Percentiles rank a stretch among this genome's conserved stretches.
Evolutionary conservation across 148 eudicot species (phyloP).

Genomic region (Vaccinium corymbosum): DNA sequence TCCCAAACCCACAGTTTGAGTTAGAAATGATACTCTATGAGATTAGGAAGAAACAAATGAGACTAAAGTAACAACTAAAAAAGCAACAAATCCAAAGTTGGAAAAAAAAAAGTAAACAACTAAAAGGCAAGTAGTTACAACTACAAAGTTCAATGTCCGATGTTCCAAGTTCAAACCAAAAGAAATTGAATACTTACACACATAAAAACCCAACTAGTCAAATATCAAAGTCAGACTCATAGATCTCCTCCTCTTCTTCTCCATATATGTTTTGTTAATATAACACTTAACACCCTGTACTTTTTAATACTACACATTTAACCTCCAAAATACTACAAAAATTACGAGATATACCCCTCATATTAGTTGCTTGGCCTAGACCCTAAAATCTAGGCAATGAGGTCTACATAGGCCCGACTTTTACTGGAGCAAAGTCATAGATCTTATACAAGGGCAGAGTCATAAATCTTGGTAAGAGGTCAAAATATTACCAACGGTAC

Average conservation of each 20-base stretch:
- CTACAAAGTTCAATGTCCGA: background rate
- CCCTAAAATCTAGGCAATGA: too few species aligned
- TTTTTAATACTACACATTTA: background rate
- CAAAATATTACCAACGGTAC: background rate
- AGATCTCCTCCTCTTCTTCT: background rate
- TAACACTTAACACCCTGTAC: background rate
- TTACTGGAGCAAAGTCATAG: too few species aligned
- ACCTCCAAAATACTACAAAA: background rate
- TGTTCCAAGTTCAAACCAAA: constrained; percentile 1
- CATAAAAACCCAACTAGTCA: background rate
- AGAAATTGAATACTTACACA: background rate
- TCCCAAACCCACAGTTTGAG: background rate
- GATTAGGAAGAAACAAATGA: background rate
- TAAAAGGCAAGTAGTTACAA: background rate
- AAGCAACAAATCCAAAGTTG: background rate
- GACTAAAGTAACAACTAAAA: background rate
- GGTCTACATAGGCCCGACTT: too few species aligned
- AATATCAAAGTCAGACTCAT: background rate
- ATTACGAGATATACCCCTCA: background rate
- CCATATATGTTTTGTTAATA: background rate
- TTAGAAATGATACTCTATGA: background rate
- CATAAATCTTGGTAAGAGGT: background rate
- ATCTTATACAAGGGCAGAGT: background rate
- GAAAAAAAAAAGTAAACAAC: too few species aligned
- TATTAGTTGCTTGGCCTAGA: background rate